Evolutionary conservation across 768 basidiomycete genomes (phyloP).

Genomic region (Amanita subjunquillea): DNA sequence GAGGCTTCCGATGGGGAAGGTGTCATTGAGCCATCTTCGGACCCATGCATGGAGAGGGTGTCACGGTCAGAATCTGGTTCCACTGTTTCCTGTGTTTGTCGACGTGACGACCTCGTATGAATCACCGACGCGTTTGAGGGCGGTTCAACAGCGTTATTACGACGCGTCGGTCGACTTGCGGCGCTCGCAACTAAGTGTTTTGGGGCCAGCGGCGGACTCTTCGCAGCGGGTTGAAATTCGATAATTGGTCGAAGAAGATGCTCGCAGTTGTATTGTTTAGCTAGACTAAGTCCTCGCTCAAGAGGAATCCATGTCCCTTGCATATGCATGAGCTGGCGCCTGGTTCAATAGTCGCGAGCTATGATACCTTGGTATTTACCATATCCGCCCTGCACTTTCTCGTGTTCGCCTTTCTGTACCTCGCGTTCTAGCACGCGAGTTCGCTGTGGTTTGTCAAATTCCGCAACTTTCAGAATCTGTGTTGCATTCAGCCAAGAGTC

Average conservation of each 20-base stretch:
- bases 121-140: constrained; percentile 23
- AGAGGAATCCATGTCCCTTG: constrained; percentile 98
- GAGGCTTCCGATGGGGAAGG: constrained; percentile 82
- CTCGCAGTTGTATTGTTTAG: constrained; percentile 92
- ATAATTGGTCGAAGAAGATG: constrained; percentile 81
- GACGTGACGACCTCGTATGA: constrained; percentile 54
- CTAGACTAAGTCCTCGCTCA: constrained; percentile 75
- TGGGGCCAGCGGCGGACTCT: constrained; percentile 90
- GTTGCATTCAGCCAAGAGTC: constrained; percentile 99
- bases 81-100: constrained; percentile 32
- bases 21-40: constrained; percentile 86
- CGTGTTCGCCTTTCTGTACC: constrained; percentile 97
- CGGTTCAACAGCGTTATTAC: constrained; percentile 28
- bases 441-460: constrained; percentile 97
- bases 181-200: constrained; percentile 85
- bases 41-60: constrained; percentile 55
- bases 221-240: constrained; percentile 82
- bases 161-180: constrained; percentile 37
- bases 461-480: constrained; percentile 97
- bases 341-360: neutral
- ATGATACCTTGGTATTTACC: constrained; percentile 93
- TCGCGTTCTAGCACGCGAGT: constrained; percentile 96
- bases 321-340: constrained; percentile 11
- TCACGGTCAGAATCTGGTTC: constrained; percentile 58
- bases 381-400: constrained; percentile 98